Evolutionary conservation across 1,284 basidiomycete species (phyloP).

Genomic region (Melampsora occidentalis): DNA sequence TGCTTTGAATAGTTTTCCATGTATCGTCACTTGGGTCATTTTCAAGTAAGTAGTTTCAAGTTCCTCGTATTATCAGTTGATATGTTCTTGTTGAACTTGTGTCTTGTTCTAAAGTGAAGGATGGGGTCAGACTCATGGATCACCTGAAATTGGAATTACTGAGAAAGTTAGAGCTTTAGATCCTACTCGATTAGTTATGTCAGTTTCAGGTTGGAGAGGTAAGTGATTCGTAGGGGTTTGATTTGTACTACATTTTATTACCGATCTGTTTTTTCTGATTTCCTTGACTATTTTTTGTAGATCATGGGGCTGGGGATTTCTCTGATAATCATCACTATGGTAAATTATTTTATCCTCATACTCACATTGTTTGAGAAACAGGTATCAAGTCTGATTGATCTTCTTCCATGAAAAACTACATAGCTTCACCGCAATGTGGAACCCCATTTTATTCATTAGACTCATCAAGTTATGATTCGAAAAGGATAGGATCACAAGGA

Average conservation of each 20-base stretch:
- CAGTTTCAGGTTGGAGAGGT: slow-evolving; percentile 33
- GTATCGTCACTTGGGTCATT: slow-evolving; percentile 36
- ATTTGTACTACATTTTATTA: neutral
- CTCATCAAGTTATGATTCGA: slow-evolving; percentile 12
- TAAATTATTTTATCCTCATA: neutral
- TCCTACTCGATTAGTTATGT: slow-evolving; percentile 18
- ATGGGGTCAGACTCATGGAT: slow-evolving; percentile 20
- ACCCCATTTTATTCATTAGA: slow-evolving; percentile 20
- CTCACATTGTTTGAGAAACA: too few relatives aligned
- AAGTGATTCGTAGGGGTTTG: neutral
- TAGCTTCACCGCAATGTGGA: slow-evolving; percentile 22
- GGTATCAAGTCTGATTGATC: neutral
- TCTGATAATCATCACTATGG: slow-evolving; percentile 38
- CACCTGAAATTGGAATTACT: slow-evolving; percentile 27
- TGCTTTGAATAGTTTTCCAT: slow-evolving; percentile 21
- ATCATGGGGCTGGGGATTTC: slow-evolving; percentile 34
- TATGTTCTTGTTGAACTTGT: neutral
- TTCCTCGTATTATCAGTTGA: neutral
- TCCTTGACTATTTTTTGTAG: neutral
- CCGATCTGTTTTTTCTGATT: neutral
- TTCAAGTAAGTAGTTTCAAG: slow-evolving; percentile 22
- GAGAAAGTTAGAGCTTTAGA: slow-evolving; percentile 14
- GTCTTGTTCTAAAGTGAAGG: slow-evolving; percentile 16
- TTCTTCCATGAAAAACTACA: neutral
- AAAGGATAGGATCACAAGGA: slow-evolving; percentile 27